phyloP scores from a whole-genome alignment of 768 basidiomycete genomes.

The Gelatoporia subvermispora region DNA sequence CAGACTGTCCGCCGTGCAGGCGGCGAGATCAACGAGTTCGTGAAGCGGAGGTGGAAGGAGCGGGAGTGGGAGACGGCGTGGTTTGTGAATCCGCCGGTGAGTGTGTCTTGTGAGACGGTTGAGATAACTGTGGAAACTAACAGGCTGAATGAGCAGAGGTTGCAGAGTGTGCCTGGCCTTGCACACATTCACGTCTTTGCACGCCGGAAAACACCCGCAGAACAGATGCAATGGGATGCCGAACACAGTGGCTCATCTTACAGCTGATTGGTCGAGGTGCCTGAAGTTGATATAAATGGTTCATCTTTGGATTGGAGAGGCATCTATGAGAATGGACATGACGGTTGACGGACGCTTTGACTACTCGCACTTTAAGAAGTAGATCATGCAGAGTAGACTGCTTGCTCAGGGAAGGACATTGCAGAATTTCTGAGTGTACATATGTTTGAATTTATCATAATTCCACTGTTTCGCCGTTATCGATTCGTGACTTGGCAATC shows the following conservation, averaged over 20 bases:
- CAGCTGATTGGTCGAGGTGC: too few species aligned
- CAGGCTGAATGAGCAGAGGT: slow-evolving; percentile 41
- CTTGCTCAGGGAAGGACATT: too few species aligned
- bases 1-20: slow-evolving; percentile 46
- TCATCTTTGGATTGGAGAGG: too few species aligned
- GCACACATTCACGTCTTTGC: slow-evolving; percentile 90
- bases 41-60: slow-evolving; percentile 64
- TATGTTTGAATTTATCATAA: too few species aligned
- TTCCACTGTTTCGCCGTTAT: too few species aligned
- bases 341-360: too few species aligned
- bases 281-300: too few species aligned
- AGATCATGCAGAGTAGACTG: too few species aligned
- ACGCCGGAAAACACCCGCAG: slow-evolving; percentile 37
- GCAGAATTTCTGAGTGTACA: too few species aligned
- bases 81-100: slow-evolving; percentile 86
- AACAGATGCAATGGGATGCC: slow-evolving; percentile 9
- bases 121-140: not conserved
- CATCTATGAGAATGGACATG: too few species aligned
- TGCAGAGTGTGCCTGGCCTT: slow-evolving; percentile 78
- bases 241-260: not conserved
- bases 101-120: slow-evolving; percentile 18
- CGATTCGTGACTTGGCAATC: too few species aligned
- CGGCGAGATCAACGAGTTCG: slow-evolving; percentile 55
- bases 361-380: too few species aligned
- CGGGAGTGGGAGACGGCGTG: slow-evolving; percentile 84